phyloP scores from a whole-genome alignment of 2,329 filamentous ascomycete genomes.

The Trichoderma gracile region DNA sequence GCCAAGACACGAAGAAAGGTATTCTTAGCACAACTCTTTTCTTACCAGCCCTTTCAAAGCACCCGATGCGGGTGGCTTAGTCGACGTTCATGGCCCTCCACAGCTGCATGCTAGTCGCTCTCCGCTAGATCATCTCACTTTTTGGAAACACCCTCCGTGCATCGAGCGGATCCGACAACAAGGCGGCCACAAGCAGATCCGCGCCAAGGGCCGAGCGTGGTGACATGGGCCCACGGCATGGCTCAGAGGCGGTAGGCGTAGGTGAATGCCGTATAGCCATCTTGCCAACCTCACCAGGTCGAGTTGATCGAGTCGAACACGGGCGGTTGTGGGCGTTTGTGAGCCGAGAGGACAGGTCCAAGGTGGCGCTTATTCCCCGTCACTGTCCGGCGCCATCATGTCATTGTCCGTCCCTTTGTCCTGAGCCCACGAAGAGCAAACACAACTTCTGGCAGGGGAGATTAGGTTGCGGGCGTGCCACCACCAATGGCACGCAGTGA shows the following conservation, averaged over 20 bases:
- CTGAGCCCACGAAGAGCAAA: not conserved
- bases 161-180: conserved; percentile 8
- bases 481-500: conserved; percentile 11
- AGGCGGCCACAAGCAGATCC: conserved; percentile 5
- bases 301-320: not conserved
- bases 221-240: not conserved
- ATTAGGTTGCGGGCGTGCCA: conserved; percentile 9
- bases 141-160: conserved; percentile 14
- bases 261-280: not conserved
- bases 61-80: conserved; percentile 25
- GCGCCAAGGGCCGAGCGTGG: conserved; percentile 3
- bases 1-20: not conserved
- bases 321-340: not conserved
- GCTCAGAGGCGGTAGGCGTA: conserved; percentile 2
- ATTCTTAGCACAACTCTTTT: conserved; percentile 7
- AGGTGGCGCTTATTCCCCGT: conserved; percentile 5
- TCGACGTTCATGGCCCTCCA: conserved; percentile 21
- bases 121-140: conserved; percentile 24
- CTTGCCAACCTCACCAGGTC: not conserved
- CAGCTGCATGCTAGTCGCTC: conserved; percentile 7
- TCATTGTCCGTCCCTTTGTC: conserved; percentile 2
- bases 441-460: not conserved
- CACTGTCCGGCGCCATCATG: conserved; percentile 8
- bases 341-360: not conserved
- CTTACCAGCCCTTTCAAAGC: conserved; percentile 7